phyloP scores from a whole-genome alignment of 805 yeast genomes.

The Sungouiella thailandica region DNA sequence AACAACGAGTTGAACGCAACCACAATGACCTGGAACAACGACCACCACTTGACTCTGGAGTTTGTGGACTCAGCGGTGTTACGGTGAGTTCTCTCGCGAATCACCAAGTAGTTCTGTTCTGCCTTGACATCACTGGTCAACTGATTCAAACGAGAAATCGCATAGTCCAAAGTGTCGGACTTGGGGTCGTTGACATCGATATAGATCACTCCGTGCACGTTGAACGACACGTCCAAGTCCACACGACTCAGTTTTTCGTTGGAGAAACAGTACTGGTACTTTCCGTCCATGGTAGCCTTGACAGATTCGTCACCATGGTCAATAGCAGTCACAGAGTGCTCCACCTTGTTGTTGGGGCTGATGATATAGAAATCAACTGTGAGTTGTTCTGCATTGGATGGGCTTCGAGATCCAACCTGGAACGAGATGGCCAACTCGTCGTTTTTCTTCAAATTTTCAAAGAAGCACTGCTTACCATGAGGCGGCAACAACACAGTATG shows the following conservation, averaged over 20 bases:
- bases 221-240: constrained; percentile 90
- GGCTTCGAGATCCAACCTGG: constrained; percentile 91
- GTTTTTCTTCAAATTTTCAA: constrained; percentile 71
- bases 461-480: constrained; percentile 82
- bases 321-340: constrained; percentile 46
- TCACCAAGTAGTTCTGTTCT: constrained; percentile 88
- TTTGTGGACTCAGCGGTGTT: constrained; percentile 98
- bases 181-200: constrained; percentile 75
- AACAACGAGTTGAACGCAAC: constrained; percentile 84
- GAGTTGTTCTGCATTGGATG: constrained; percentile 61
- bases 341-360: constrained; percentile 42
- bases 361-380: constrained; percentile 55
- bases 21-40: constrained; percentile 81
- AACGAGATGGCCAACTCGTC: constrained; percentile 85
- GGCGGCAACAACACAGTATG: constrained; percentile 83
- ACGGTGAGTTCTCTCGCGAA: constrained; percentile 96
- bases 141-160: constrained; percentile 69
- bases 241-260: constrained; percentile 70
- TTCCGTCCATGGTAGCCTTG: constrained; percentile 64
- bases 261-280: constrained; percentile 83
- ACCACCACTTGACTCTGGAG: constrained; percentile 97
- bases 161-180: constrained; percentile 75
- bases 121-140: constrained; percentile 83
- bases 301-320: constrained; percentile 80
- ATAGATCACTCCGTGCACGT: constrained; percentile 88